Evolutionary conservation across 2,329 filamentous ascomycete genomes (phyloP).

Genomic region (Alternaria brassicicola): DNA sequence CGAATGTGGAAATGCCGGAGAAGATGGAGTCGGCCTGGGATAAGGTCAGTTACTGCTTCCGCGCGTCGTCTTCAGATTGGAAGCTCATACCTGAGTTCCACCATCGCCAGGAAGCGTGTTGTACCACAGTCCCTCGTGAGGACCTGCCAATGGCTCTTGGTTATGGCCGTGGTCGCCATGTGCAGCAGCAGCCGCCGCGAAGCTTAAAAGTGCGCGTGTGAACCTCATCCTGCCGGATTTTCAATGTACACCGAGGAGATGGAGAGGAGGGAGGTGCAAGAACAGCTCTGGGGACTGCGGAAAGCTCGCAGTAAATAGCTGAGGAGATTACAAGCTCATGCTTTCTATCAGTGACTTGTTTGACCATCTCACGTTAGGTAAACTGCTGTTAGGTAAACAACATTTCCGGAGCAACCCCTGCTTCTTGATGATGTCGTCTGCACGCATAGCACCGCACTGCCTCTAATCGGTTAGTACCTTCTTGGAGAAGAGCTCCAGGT

Average conservation of each 20-base stretch:
- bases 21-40: conserved; percentile 82
- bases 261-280: conserved; percentile 4
- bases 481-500: conserved; percentile 8
- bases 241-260: background rate
- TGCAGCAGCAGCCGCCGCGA: conserved; percentile 61
- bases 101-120: conserved; percentile 82
- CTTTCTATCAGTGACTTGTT: conserved; percentile 32
- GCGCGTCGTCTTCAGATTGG: background rate
- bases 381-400: conserved; percentile 44
- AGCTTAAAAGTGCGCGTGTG: conserved; percentile 33
- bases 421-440: conserved; percentile 27
- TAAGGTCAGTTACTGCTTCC: conserved; percentile 20
- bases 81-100: conserved; percentile 71
- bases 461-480: conserved; percentile 29
- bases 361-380: conserved; percentile 46
- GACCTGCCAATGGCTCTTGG: conserved; percentile 69
- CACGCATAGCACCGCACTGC: conserved; percentile 24
- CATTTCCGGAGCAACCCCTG: conserved; percentile 35
- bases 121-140: conserved; percentile 80
- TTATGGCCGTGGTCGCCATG: conserved; percentile 64
- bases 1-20: conserved; percentile 86
- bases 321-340: conserved; percentile 12
- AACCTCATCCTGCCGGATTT: conserved; percentile 36
- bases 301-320: conserved; percentile 29
- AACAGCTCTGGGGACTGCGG: conserved; percentile 9